A percentile compares a stretch with the other conserved stretches of the same genome.
phyloP scores from a whole-genome alignment of 2,329 filamentous ascomycete genomes.

The Trichothecium roseum region DNA sequence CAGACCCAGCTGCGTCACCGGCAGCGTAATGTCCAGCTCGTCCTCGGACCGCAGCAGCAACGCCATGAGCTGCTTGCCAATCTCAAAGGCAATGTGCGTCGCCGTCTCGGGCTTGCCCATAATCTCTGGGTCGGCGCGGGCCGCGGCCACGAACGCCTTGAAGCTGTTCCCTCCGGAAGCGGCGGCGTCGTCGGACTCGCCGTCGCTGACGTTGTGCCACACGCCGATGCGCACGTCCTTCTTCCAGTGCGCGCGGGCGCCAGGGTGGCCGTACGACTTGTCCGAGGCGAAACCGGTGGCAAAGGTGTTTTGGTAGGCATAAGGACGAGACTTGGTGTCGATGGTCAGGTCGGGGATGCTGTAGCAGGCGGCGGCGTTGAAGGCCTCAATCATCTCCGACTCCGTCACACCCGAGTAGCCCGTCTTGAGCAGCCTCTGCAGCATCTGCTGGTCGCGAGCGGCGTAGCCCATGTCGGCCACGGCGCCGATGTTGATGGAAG shows the following conservation, averaged over 20 bases:
- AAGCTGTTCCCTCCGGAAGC: not conserved
- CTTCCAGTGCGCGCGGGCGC: too few relatives aligned
- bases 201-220: too few relatives aligned
- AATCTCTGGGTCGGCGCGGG: not conserved
- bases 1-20: constrained; percentile 9
- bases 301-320: too few relatives aligned
- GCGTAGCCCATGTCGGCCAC: not conserved
- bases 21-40: constrained; percentile 8
- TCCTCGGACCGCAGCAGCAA: constrained; percentile 1
- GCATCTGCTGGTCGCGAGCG: not conserved
- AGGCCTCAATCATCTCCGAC: not conserved
- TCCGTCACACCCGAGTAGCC: too few relatives aligned
- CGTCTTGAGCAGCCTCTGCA: not conserved
- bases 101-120: constrained; percentile 1
- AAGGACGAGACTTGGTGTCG: too few relatives aligned
- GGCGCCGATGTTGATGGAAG: not conserved
- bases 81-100: not conserved
- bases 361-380: not conserved
- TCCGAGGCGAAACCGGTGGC: too few relatives aligned
- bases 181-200: constrained; percentile 6
- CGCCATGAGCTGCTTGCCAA: constrained; percentile 2
- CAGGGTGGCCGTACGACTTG: too few relatives aligned
- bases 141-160: not conserved
- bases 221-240: too few relatives aligned
- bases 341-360: not conserved